Conservation (phyloP, 2,329 filamentous ascomycete genomes). For the Raffaelea ambrosiae region DNA sequence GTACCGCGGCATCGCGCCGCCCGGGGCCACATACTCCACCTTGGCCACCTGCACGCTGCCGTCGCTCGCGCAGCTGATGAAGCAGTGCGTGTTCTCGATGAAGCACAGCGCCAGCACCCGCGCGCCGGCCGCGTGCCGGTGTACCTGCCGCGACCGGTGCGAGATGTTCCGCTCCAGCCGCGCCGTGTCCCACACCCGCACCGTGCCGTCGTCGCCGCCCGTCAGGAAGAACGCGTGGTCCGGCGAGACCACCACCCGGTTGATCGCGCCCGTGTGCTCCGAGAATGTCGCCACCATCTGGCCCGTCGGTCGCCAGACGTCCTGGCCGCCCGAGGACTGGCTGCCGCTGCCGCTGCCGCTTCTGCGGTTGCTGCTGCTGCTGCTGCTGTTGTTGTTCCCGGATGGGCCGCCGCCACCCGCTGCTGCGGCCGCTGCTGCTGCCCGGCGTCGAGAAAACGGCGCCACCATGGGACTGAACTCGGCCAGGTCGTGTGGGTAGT, state of each 20-base stretch:
- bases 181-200: slow-evolving; percentile 89
- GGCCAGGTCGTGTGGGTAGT: slow-evolving; percentile 55
- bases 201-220: slow-evolving; percentile 79
- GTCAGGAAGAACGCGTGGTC: slow-evolving; percentile 95
- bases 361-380: background rate
- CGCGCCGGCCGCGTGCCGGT: slow-evolving; percentile 62
- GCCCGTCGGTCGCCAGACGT: slow-evolving; percentile 76
- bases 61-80: slow-evolving; percentile 82
- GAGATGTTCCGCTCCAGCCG: slow-evolving; percentile 86
- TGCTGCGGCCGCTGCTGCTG: slow-evolving; percentile 31
- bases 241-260: slow-evolving; percentile 71
- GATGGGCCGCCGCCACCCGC: slow-evolving; percentile 28
- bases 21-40: slow-evolving; percentile 43
- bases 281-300: slow-evolving; percentile 79
- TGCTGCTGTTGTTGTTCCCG: slow-evolving; percentile 27
- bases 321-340: slow-evolving; percentile 36
- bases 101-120: slow-evolving; percentile 80
- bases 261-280: slow-evolving; percentile 78
- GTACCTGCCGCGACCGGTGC: slow-evolving; percentile 77
- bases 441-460: slow-evolving; percentile 50
- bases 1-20: slow-evolving; percentile 45
- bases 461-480: slow-evolving; percentile 77
- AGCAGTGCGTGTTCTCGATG: slow-evolving; percentile 87
- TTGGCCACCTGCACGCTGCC: slow-evolving; percentile 86
- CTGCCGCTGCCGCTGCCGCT: background rate